Conservation (phyloP, 1,139 yeast species). For the Suhomyces maxii region DNA sequence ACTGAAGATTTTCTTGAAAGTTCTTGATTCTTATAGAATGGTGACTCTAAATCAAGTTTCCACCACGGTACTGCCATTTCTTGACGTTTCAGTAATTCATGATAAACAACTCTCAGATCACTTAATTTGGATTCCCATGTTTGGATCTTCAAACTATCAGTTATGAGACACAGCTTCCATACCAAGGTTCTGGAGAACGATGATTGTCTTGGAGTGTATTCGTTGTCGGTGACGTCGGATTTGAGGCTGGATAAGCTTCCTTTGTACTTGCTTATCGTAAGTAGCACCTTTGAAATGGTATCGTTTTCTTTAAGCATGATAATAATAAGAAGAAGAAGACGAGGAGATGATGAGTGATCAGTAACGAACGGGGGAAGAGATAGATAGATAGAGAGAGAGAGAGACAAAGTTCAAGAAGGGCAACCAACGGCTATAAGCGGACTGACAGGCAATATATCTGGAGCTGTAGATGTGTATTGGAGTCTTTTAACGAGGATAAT, state of each 20-base stretch:
- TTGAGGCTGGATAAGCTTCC: conserved; percentile 32
- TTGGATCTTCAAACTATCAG: conserved; percentile 39
- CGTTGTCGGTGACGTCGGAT: conserved; percentile 34
- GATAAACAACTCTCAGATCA: conserved; percentile 38
- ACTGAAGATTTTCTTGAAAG: conserved; percentile 4
- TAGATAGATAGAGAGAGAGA: no score
- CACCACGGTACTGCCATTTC: conserved; percentile 46
- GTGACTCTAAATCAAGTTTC: conserved; percentile 30
- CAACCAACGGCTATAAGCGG: no score
- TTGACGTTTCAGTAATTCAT: conserved; percentile 30
- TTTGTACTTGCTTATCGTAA: conserved; percentile 41
- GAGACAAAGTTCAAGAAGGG: no score
- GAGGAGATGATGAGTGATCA: neutral
- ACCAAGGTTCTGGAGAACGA: conserved; percentile 34
- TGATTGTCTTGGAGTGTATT: conserved; percentile 27
- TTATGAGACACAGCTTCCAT: conserved; percentile 43
- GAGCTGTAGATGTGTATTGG: no score
- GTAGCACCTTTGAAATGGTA: conserved; percentile 38
- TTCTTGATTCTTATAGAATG: conserved; percentile 25
- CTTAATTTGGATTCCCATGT: conserved; percentile 34
- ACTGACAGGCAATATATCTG: no score
- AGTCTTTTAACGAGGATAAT: no score
- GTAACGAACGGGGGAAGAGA: neutral
- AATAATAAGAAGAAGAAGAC: neutral
- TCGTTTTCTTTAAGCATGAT: conserved; percentile 36